Evolutionary conservation across 495 filamentous ascomycete species (phyloP), one percentile per base, ranked within the genome.

Genomic region (Penicillium malachiteum): DNA sequence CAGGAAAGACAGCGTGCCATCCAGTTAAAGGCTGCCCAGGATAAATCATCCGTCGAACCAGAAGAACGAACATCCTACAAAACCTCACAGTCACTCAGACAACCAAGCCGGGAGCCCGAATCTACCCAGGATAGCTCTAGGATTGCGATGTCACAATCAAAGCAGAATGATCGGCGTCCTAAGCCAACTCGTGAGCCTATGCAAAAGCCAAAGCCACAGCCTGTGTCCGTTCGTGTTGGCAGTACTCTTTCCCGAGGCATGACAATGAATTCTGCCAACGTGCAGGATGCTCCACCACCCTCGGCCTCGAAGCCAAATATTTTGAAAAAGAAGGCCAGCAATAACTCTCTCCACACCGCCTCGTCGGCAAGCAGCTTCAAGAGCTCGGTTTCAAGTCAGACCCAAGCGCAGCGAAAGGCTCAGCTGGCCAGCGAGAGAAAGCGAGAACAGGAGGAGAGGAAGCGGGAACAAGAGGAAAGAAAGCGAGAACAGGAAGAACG

Each of bases 401-500:
- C 83, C 0, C 65, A 68, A 21, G 60, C 65, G 33, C 72, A 76
- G 62, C 75, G 80, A 66, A 62, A 84, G 77, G 59, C 82, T 69
- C 52, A 91, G 81, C 67, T 86, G 78, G 48, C 77, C 82, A 83
- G 84, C n/a, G 88, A 87, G 44, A 82, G 81, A 59, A 90, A 89
- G 68, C 90, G 85, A 59, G 89, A 93, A 62, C 69, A 83, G 63
- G 90, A 85, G 30, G 89, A 95, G 26, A 85, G 86, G 32, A 89
- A 89, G 68, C 81, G 81, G 1, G 89, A 93, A 59, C 43, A 46
- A 13, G 43, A 46, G 26, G 88, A 87, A 41, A 82, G 81, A 59
- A 90, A 89, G 68, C 90, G 85, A 60, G 88, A 93, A 62, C 68
- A 83, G 62, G 90, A 94, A 59, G 89, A 93, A 65, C 83, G 82